Conservation (phyloP, 2,329 filamentous ascomycete species). For the Fusarium sp. region DNA sequence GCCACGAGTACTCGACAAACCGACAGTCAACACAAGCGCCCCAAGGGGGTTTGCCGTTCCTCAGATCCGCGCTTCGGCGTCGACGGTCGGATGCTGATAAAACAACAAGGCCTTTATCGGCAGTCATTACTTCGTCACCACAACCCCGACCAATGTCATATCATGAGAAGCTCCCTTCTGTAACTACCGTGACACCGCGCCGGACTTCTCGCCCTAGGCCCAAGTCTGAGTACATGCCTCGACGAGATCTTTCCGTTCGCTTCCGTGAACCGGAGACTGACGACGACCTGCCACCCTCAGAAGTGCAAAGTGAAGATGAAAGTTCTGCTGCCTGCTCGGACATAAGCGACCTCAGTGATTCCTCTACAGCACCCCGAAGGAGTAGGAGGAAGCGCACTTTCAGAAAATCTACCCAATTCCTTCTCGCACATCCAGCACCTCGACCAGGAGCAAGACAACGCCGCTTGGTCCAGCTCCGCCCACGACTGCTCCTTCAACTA, state of each 20-base stretch:
- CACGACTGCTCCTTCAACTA: conserved; percentile 77
- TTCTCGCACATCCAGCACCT: conserved; percentile 76
- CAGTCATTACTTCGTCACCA: conserved; percentile 24
- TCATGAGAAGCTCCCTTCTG: conserved; percentile 41
- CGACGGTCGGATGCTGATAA: conserved; percentile 48
- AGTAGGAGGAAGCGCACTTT: conserved; percentile 58
- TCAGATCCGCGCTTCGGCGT: conserved; percentile 58
- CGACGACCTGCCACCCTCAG: conserved; percentile 37
- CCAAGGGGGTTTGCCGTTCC: conserved; percentile 54
- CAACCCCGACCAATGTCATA: conserved; percentile 43
- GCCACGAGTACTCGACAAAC: conserved; percentile 67
- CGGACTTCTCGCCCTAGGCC: conserved; percentile 48
- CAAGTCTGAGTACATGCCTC: conserved; percentile 55
- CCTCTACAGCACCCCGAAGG: conserved; percentile 55
- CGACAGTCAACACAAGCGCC: conserved; percentile 50
- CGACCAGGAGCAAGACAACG: conserved; percentile 70
- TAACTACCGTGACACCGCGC: conserved; percentile 27
- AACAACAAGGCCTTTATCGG: conserved; percentile 30
- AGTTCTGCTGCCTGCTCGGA: conserved; percentile 57
- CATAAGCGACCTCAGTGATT: conserved; percentile 61
- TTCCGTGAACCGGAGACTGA: conserved; percentile 57
- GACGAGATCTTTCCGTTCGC: conserved; percentile 60
- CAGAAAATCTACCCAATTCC: conserved; percentile 72
- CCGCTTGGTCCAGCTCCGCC: conserved; percentile 74
- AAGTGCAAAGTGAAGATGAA: conserved; percentile 62